Conservation (phyloP, 768 basidiomycete genomes). For the Pleurotus tuber-regium region DNA sequence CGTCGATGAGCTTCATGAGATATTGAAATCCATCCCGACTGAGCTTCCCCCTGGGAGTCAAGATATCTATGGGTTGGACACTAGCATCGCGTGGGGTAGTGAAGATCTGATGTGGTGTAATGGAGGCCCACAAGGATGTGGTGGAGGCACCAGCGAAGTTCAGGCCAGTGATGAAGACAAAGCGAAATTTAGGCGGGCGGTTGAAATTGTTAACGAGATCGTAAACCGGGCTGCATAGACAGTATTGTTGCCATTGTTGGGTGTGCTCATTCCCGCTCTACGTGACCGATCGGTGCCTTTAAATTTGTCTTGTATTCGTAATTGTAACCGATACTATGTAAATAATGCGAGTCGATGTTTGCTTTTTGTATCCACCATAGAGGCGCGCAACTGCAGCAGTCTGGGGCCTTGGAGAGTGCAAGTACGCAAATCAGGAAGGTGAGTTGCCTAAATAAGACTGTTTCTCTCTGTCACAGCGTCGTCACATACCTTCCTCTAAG, state of each 20-base stretch:
- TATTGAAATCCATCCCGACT: slow-evolving; percentile 58
- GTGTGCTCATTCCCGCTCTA: not conserved
- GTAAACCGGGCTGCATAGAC: slow-evolving; percentile 28
- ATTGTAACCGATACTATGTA: not conserved
- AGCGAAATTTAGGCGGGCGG: slow-evolving; percentile 64
- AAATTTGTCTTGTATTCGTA: not conserved
- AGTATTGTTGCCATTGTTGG: not conserved
- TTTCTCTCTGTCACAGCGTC: not conserved
- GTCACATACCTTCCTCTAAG: not conserved
- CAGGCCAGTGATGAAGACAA: slow-evolving; percentile 60
- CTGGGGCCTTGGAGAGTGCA: too few species aligned
- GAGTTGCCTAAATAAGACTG: not conserved
- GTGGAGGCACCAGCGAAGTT: slow-evolving; percentile 44
- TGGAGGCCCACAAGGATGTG: slow-evolving; percentile 60
- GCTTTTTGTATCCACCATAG: too few species aligned
- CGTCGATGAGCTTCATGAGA: slow-evolving; percentile 55
- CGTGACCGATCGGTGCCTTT: too few species aligned
- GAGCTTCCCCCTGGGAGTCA: slow-evolving; percentile 56
- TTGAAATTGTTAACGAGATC: slow-evolving; percentile 60
- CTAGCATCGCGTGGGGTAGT: slow-evolving; percentile 59
- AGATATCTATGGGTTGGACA: slow-evolving; percentile 73
- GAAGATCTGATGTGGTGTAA: slow-evolving; percentile 61
- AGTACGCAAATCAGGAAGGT: not conserved
- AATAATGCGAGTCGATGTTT: too few species aligned
- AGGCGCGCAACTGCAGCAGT: too few species aligned